Conservation (phyloP, 2,329 filamentous ascomycete genomes). For the Cordyceps javanica region DNA sequence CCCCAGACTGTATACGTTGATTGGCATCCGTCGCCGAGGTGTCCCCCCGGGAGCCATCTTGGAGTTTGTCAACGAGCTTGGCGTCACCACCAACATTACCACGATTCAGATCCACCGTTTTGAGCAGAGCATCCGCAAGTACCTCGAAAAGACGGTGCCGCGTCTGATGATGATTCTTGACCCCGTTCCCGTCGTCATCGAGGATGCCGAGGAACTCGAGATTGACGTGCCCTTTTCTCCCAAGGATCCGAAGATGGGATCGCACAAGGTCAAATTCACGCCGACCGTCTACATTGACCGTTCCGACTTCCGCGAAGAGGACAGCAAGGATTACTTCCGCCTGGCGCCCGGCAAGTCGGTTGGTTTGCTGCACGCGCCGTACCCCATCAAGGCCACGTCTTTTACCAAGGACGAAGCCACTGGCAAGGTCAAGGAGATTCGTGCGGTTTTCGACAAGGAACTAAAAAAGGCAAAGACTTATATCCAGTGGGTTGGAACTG, state of each 20-base stretch:
- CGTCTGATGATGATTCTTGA: slow-evolving; percentile 86
- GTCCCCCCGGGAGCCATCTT: slow-evolving; percentile 84
- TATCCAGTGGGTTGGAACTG: slow-evolving; percentile 80
- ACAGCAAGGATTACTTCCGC: slow-evolving; percentile 66
- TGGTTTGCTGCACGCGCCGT: slow-evolving; percentile 61
- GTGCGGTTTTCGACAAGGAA: slow-evolving; percentile 59
- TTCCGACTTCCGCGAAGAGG: slow-evolving; percentile 64
- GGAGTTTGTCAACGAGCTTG: slow-evolving; percentile 84
- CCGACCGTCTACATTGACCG: slow-evolving; percentile 80
- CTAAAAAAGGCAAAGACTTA: slow-evolving; percentile 70
- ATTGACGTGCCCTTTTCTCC: slow-evolving; percentile 74
- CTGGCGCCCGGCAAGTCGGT: slow-evolving; percentile 66
- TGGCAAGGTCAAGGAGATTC: slow-evolving; percentile 57
- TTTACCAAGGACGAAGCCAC: slow-evolving; percentile 57
- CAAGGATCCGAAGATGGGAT: slow-evolving; percentile 65
- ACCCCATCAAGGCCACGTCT: slow-evolving; percentile 58
- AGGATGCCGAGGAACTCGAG: slow-evolving; percentile 59
- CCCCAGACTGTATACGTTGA: slow-evolving; percentile 81
- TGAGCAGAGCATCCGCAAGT: slow-evolving; percentile 76
- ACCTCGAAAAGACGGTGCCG: slow-evolving; percentile 82
- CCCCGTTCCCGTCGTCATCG: slow-evolving; percentile 74
- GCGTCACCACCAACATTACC: slow-evolving; percentile 75
- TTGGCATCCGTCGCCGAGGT: slow-evolving; percentile 75
- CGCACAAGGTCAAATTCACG: slow-evolving; percentile 58
- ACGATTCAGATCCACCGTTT: slow-evolving; percentile 79